Conservation (phyloP, 345 rosid species). For the Stellera chamaejasme region DNA sequence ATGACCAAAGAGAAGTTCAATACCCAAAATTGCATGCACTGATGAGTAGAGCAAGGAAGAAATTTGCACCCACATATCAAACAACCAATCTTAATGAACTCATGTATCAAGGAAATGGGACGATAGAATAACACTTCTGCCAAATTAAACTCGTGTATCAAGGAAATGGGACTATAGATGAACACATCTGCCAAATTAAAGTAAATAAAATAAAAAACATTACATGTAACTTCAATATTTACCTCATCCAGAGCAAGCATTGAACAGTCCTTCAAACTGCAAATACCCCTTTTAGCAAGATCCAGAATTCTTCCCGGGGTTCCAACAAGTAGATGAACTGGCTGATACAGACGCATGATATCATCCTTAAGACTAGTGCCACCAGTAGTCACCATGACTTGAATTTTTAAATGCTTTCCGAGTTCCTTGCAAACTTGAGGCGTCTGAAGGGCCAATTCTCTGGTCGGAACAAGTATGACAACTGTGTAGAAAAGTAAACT, state of each 20-base stretch:
- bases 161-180: too few species aligned
- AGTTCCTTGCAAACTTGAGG: conserved; percentile 99
- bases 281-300: conserved; percentile 91
- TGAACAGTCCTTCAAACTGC: conserved; percentile 88
- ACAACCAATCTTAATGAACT: too few species aligned
- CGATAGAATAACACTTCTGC: too few species aligned
- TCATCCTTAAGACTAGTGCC: conserved; percentile 99
- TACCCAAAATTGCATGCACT: too few species aligned
- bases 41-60: too few species aligned
- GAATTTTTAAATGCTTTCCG: conserved; percentile 84
- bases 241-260: conserved; percentile 99
- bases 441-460: conserved; percentile 98
- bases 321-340: conserved; percentile 95
- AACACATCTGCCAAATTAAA: too few species aligned
- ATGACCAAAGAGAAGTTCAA: too few species aligned
- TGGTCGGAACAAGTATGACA: conserved; percentile 92
- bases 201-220: neutral
- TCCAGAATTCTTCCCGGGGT: conserved; percentile 98
- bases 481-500: conserved; percentile 30
- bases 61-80: too few species aligned
- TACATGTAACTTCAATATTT: conserved; percentile 11
- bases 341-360: conserved; percentile 97
- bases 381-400: conserved; percentile 98
- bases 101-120: too few species aligned
- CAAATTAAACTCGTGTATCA: too few species aligned